Evolutionary conservation across 2,329 filamentous ascomycete species (phyloP).

Genomic region (Aspergillus quadrilineatus): DNA sequence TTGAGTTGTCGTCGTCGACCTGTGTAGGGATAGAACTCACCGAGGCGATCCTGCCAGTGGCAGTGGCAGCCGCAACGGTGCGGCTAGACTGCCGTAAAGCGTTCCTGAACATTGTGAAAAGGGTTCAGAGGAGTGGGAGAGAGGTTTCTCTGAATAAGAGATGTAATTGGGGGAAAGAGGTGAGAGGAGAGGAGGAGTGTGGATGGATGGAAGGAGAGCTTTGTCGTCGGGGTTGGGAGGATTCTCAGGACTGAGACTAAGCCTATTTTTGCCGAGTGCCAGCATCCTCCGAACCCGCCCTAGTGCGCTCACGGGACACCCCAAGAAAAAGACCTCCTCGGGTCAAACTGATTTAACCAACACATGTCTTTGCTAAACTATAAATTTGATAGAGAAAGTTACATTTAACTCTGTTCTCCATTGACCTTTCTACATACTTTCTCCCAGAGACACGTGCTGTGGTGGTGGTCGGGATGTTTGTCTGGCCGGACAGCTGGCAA

Average conservation of each 20-base stretch:
- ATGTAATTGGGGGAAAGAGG: slow-evolving; percentile 42
- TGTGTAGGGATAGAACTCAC: slow-evolving; percentile 69
- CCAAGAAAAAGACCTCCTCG: slow-evolving; percentile 9
- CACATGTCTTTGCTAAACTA: not conserved
- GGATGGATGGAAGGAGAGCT: slow-evolving; percentile 45
- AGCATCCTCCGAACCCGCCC: slow-evolving; percentile 41
- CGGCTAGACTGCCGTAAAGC: slow-evolving; percentile 95
- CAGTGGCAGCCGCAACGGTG: slow-evolving; percentile 90
- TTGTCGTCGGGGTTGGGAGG: slow-evolving; percentile 42
- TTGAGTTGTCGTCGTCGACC: slow-evolving; percentile 33
- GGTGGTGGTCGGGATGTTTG: slow-evolving; percentile 12
- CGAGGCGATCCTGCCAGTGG: slow-evolving; percentile 83
- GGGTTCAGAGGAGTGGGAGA: slow-evolving; percentile 46
- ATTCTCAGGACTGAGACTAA: slow-evolving; percentile 43
- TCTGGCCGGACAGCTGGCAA: slow-evolving; percentile 26
- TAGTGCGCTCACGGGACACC: slow-evolving; percentile 32
- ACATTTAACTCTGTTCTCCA: not conserved
- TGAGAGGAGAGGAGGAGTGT: slow-evolving; percentile 44
- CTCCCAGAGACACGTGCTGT: not conserved
- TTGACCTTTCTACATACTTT: not conserved
- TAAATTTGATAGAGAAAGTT: not conserved
- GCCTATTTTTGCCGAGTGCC: slow-evolving; percentile 40
- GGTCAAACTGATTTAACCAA: not conserved
- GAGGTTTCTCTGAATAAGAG: slow-evolving; percentile 43
- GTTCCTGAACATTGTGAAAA: slow-evolving; percentile 87